These are phyloP conservation scores for Fusarium verrucosum DNA, from an alignment of 2,329 filamentous ascomycete genomes.

Conservation along the genomic window DNA sequence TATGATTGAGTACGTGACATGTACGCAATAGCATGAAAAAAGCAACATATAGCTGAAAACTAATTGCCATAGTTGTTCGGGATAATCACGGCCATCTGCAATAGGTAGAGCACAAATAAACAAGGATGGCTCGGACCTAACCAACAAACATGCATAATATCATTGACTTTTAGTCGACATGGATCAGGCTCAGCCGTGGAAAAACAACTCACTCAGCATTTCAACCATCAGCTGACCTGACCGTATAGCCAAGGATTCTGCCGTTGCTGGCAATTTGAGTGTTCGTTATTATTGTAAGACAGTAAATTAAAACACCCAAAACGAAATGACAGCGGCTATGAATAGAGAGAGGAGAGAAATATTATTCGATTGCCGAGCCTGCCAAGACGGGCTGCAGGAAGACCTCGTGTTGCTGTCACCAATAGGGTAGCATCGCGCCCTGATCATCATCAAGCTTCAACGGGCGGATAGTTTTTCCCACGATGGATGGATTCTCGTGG, in stretches of 20 bases:
- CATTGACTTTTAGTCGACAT: background rate
- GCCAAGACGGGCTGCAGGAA: conserved; percentile 10
- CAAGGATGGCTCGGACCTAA: background rate
- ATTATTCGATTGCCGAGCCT: conserved; percentile 13
- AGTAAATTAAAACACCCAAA: background rate
- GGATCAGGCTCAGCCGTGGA: background rate
- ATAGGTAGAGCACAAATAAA: background rate
- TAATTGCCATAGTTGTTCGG: background rate
- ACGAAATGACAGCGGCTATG: background rate
- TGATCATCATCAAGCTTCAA: conserved; percentile 4
- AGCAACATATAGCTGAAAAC: background rate
- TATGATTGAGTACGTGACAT: background rate
- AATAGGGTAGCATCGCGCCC: conserved; percentile 3
- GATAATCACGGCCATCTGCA: background rate
- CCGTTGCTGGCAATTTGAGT: conserved; percentile 20
- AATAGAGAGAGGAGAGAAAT: background rate
- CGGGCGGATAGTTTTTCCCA: background rate
- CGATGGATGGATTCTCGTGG: too few relatives aligned
- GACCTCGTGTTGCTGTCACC: background rate
- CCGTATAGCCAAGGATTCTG: conserved; percentile 10
- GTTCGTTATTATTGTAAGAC: background rate
- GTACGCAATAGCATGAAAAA: background rate
- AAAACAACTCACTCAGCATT: background rate
- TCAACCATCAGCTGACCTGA: conserved; percentile 5
- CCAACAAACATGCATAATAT: background rate